Conservation (phyloP, 1,284 basidiomycete species). For the Tetrapyrgos nigripes region DNA sequence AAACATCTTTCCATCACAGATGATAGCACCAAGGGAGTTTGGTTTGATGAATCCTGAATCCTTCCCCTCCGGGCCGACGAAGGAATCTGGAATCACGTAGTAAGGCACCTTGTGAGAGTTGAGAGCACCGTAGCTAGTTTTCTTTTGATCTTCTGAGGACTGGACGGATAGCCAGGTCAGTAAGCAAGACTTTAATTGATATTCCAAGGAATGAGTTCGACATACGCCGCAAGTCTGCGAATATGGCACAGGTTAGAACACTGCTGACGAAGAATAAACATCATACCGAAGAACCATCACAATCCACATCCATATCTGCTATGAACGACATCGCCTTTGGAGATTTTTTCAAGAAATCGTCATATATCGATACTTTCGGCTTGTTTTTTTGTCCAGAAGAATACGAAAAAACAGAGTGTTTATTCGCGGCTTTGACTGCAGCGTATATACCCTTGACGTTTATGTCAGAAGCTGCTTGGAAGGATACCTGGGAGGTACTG, state of each 20-base stretch:
- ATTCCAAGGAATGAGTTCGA: too few relatives aligned
- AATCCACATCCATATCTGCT: constrained; percentile 32
- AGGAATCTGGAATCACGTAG: constrained; percentile 27
- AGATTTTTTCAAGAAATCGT: constrained; percentile 20
- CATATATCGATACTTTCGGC: constrained; percentile 20
- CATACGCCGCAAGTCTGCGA: too few relatives aligned
- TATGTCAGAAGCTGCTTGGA: constrained; percentile 4
- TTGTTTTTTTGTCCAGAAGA: background rate
- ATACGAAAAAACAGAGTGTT: background rate
- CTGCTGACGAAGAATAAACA: background rate
- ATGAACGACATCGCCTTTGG: constrained; percentile 27
- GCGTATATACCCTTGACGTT: constrained; percentile 1
- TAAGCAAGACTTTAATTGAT: too few relatives aligned
- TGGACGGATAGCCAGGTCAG: too few relatives aligned
- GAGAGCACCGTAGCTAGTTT: constrained; percentile 30
- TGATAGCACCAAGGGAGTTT: constrained; percentile 31
- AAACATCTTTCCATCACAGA: too few relatives aligned
- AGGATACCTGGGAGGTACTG: too few relatives aligned
- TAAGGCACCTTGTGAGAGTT: constrained; percentile 29
- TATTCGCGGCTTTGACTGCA: constrained; percentile 2
- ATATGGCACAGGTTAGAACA: background rate
- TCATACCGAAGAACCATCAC: constrained; percentile 28
- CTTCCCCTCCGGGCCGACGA: too few relatives aligned
- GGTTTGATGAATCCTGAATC: constrained; percentile 14
- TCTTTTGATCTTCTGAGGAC: constrained; percentile 25